A percentile compares a stretch with the other conserved stretches of the same genome.
These are phyloP conservation scores for Yarrowia galli DNA, from an alignment of 1,139 yeast genomes.

Conservation along the genomic window DNA sequence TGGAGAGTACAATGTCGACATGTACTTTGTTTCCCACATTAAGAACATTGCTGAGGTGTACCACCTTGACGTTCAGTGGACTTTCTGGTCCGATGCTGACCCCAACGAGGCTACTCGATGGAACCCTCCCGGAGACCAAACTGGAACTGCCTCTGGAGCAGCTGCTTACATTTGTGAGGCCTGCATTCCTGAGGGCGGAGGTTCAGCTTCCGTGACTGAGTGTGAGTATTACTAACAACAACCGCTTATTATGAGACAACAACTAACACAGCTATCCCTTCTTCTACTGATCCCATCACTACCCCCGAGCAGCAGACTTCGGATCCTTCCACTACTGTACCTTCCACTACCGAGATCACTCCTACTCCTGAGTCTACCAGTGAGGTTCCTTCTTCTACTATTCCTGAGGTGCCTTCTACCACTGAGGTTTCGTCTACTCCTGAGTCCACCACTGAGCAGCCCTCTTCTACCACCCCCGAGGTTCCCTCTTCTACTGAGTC, in stretches of 20 bases:
- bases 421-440: neutral
- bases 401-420: neutral
- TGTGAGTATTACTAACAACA: conserved; percentile 1
- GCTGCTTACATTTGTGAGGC: neutral
- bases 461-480: neutral
- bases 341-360: neutral
- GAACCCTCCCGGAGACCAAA: neutral
- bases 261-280: conserved; percentile 9
- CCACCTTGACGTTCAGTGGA: conserved; percentile 1
- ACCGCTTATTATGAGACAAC: neutral
- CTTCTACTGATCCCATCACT: neutral
- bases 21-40: neutral
- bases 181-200: conserved; percentile 2
- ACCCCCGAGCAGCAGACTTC: conserved; percentile 4
- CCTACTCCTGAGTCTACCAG: neutral
- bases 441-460: neutral
- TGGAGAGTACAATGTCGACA: neutral
- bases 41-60: neutral
- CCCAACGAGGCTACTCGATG: neutral
- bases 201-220: neutral
- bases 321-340: neutral
- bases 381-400: neutral
- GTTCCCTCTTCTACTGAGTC: neutral
- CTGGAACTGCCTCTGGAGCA: neutral
- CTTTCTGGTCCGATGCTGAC: neutral